Evolutionary conservation across 176 grass and related monocot species (phyloP), one percentile per base, ranked within the genome.

Genomic region (Oryza meridionalis): DNA sequence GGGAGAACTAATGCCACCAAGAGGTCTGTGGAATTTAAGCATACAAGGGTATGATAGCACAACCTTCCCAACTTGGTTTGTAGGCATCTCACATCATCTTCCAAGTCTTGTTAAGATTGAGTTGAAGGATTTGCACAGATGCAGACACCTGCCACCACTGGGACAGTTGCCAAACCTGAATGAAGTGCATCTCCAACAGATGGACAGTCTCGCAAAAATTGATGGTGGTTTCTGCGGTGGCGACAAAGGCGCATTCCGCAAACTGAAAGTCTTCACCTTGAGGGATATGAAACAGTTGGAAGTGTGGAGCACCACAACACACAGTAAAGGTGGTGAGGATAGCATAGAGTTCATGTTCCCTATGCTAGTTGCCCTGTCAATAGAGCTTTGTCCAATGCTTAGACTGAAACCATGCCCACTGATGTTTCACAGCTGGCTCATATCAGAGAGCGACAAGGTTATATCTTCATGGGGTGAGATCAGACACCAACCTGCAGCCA

Each of bases 341-440:
- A 12, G 59, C 16, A 40, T 66, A 6, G 61, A 78, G 38, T 45
- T 76, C 19, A 76, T 76, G 73, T 76, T 76, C 73, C 73, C 73
- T 13, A 17, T n/a, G 9, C 73, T 76, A 0, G 50, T 58, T 2
- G 0, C 0, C 0, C 27, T 76, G 4, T 0, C 0, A 0, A 58
- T 59, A 37, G 0, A 1, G 0, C 0, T 0, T 0, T 76, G 49
- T 19, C 17, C 50, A 0, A 58, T 17, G 10, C n/a, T 59, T 16
- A 76, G 73, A 31, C 2, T 37, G 50, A 76, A 59, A 0, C 73
- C 50, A 12, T 76, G 73, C 50, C 73, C 73, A 6, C 73, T 50
- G 7, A 37, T 2, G n/a, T 58, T 59, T 59, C 17, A 1, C 3
- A 17, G n/a, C 8, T 76, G 49, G 1, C 0, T 0, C 5, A 76